Evolutionary conservation across 2,329 filamentous ascomycete genomes (phyloP).

Genomic region (Xylariomycetidae sp.): DNA sequence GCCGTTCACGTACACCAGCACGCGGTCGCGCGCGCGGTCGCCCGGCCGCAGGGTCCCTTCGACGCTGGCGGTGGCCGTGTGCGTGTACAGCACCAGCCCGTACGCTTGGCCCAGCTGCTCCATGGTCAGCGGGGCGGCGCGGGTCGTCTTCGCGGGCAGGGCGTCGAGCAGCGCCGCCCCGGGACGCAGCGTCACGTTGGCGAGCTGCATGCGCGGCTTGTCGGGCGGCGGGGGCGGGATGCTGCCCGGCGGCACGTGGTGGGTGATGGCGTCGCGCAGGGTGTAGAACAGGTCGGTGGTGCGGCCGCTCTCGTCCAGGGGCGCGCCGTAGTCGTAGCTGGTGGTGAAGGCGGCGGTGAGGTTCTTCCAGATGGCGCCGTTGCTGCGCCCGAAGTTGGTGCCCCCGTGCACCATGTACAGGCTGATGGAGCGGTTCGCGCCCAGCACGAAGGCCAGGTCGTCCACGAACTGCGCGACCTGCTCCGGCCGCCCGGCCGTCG

Average conservation of each 20-base stretch:
- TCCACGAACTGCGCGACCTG: slow-evolving; percentile 20
- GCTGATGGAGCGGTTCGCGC: slow-evolving; percentile 36
- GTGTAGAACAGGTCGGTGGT: slow-evolving; percentile 36
- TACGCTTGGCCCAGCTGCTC: slow-evolving; percentile 38
- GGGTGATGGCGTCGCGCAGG: slow-evolving; percentile 32
- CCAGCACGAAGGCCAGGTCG: slow-evolving; percentile 33
- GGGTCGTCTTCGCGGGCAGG: slow-evolving; percentile 14
- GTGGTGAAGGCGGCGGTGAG: slow-evolving; percentile 34
- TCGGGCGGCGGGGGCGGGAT: slow-evolving; percentile 32
- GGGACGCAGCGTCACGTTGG: slow-evolving; percentile 32
- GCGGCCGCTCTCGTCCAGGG: slow-evolving; percentile 43
- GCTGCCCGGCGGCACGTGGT: slow-evolving; percentile 29
- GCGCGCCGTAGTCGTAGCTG: slow-evolving; percentile 45
- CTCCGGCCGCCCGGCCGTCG: slow-evolving; percentile 21
- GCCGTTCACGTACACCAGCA: slow-evolving; percentile 42
- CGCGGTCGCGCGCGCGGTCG: slow-evolving; percentile 37
- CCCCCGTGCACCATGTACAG: slow-evolving; percentile 50
- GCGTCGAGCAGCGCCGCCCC: slow-evolving; percentile 32
- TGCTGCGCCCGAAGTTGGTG: slow-evolving; percentile 43
- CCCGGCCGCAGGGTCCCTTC: slow-evolving; percentile 33
- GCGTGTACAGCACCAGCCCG: slow-evolving; percentile 38
- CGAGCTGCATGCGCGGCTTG: slow-evolving; percentile 26
- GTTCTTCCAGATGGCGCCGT: slow-evolving; percentile 38
- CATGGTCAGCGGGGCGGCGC: slow-evolving; percentile 33
- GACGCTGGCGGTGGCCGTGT: slow-evolving; percentile 20